phyloP scores from a whole-genome alignment of 176 grass and related monocot species.

The Bonia amplexicaulis region DNA sequence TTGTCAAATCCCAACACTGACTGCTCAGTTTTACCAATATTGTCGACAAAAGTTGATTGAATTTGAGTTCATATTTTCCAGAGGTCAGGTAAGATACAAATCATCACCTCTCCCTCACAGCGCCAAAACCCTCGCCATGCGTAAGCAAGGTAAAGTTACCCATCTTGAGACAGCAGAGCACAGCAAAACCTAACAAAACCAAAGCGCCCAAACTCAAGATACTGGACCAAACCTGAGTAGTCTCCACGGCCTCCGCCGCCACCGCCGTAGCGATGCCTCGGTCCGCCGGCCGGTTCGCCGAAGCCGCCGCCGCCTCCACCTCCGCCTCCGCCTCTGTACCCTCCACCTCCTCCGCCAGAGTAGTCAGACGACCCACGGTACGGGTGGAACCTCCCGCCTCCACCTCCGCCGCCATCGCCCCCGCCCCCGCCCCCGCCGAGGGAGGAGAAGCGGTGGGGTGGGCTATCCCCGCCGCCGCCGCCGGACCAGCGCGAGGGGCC shows the following conservation, averaged over 20 bases:
- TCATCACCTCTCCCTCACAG: not conserved
- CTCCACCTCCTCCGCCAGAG: conserved; percentile 32
- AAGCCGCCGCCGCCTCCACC: conserved; percentile 36
- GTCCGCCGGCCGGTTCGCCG: conserved; percentile 19
- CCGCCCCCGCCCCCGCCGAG: conserved; percentile 16
- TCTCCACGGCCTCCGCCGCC: conserved; percentile 39
- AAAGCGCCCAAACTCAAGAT: not conserved
- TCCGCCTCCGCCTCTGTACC: conserved; percentile 36
- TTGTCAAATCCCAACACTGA: not conserved
- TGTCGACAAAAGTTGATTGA: not conserved
- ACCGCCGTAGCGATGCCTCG: conserved; percentile 27
- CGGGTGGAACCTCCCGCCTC: conserved; percentile 60
- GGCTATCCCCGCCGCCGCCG: conserved; percentile 27
- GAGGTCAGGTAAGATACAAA: not conserved
- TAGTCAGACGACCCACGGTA: conserved; percentile 44
- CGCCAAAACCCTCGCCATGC: not conserved
- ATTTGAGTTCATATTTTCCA: not conserved
- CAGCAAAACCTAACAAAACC: conserved; percentile 3
- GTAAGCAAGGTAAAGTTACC: not conserved
- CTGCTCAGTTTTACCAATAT: not conserved
- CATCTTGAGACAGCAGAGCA: not conserved
- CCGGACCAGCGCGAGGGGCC: conserved; percentile 39
- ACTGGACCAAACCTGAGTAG: conserved; percentile 35
- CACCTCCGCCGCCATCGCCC: conserved; percentile 17
- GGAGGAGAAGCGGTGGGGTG: conserved; percentile 35